Evolutionary conservation across 768 basidiomycete genomes (phyloP), one percentile per base, ranked within the genome.

Genomic region (Suillus clintonianus): DNA sequence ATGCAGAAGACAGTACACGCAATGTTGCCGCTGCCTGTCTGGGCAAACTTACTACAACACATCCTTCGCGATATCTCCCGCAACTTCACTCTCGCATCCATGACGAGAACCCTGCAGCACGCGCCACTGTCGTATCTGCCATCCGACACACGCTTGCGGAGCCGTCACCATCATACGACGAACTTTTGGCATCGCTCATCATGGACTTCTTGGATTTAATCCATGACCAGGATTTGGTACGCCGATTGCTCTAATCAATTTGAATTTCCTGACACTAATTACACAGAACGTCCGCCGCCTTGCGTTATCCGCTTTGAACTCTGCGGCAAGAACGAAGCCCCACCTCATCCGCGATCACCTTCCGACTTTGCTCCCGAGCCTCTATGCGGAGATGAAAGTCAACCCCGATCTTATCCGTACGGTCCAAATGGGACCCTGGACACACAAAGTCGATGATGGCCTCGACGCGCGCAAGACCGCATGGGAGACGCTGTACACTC

Each of bases 341-440:
- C 87, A 97, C 72, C 85, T 99, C 42, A 86, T 99, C 70, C 85
- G 91, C 41, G 94, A 96, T 17, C 93, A 97, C 68, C 81, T 99
- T 30, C 74, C 82, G 10, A 72, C 83, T 0, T 82, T 99, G 5
- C 80, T 97, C 54, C 95, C 95, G 1, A 85, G 83, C 62, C 80
- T 99, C 32, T 98, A 97, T 77, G 82, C 86, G 42, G 94, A 98
- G 78, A 97, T 96, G 0, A 72, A 83, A 42, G 78, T 95, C 72
- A 94, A 93, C 66, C 82, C 85, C 3, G 83, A 89, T 2, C 86
- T 95, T 63, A 89, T 97, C 71, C 88, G 92, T 36, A 93, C 91
- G 1, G 95, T 97, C 14, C 93, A 95, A 72, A 97, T 97, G 95
- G 95, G 95, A 24, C 95, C 95, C 3, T 97, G 95, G 95, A 92